Evolutionary conservation across 768 basidiomycete genomes (phyloP), one percentile per base, ranked within the genome.

Genomic region (Boletus sensibilis): DNA sequence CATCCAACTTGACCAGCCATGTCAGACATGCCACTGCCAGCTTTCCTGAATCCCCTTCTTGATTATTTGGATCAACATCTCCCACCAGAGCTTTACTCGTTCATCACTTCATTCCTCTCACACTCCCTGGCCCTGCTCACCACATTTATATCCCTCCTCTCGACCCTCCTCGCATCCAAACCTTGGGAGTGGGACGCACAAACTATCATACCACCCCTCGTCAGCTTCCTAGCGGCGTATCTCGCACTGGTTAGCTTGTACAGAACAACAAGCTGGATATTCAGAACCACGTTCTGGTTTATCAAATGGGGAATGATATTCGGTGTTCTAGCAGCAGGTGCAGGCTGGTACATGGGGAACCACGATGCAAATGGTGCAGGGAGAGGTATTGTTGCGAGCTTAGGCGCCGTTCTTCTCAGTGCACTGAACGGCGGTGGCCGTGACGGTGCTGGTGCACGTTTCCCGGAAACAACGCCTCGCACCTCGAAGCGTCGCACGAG

Each of bases 261-360:
- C 73, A 86, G 88, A 57, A 92, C 91, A 5, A 86, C 90, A 13
- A 79, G 79, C 23, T 92, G 87, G 85, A 77, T 88, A 63, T 72
- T 92, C 59, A 81, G 87, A 57, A 82, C 82, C 34, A 75, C 73
- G 27, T 69, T 90, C 60, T 90, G 82, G 78, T 79, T 90, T 64
- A 68, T 88, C 64, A 93, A 93, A 72, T 93, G 90, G 90, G 87
- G 86, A 23, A 72, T 76, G 12, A 72, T 93, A 45, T 57, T 90
- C 10, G 80, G 76, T 13, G 70, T 77, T 2, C 63, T 86, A 9
- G 77, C 80, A n/a, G 85, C 79, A 7, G 78, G 76, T 9, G 67
- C 73, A 16, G 84, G 83, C 11, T 90, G 82, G 80, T 71, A 82
- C 46, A 70, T 82, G 68, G 79, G 75, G 11, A 74, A 71, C 53